A percentile compares a stretch with the other conserved stretches of the same genome.
Evolutionary conservation across 2,329 filamentous ascomycete species (phyloP).

Genomic region (Xylariaceae sp.): DNA sequence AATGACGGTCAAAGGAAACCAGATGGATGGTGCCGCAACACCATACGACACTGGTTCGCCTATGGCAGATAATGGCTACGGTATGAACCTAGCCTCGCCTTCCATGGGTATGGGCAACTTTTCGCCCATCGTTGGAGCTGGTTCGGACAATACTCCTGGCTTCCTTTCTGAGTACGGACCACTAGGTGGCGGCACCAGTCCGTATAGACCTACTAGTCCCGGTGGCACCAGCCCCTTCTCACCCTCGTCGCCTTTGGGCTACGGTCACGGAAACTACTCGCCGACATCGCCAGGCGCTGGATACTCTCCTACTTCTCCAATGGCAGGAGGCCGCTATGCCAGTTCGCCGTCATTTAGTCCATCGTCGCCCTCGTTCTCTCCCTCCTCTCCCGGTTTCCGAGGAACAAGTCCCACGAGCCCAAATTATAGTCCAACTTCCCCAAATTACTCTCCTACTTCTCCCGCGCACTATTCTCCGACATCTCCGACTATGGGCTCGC

Average conservation of each 20-base stretch:
- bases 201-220: constrained; percentile 72
- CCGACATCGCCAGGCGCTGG: constrained; percentile 76
- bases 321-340: constrained; percentile 60
- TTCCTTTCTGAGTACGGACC: constrained; percentile 68
- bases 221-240: constrained; percentile 78
- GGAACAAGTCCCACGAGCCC: constrained; percentile 62
- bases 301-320: constrained; percentile 79
- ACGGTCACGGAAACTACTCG: constrained; percentile 67
- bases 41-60: constrained; percentile 91
- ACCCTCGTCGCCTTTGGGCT: constrained; percentile 66
- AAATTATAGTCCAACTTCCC: constrained; percentile 70
- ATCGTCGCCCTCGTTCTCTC: constrained; percentile 68
- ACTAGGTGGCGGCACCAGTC: constrained; percentile 62
- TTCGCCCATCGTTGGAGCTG: constrained; percentile 78
- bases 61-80: constrained; percentile 72
- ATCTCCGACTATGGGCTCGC: constrained; percentile 77
- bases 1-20: constrained; percentile 76
- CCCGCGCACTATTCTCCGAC: constrained; percentile 70
- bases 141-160: constrained; percentile 72
- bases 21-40: constrained; percentile 83
- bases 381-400: constrained; percentile 54
- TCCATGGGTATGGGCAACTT: constrained; percentile 63
- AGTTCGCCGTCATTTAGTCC: constrained; percentile 68
- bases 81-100: constrained; percentile 65
- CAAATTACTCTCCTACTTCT: constrained; percentile 68